phyloP scores from a whole-genome alignment of 768 basidiomycete species.

The Boletus subparvulus region DNA sequence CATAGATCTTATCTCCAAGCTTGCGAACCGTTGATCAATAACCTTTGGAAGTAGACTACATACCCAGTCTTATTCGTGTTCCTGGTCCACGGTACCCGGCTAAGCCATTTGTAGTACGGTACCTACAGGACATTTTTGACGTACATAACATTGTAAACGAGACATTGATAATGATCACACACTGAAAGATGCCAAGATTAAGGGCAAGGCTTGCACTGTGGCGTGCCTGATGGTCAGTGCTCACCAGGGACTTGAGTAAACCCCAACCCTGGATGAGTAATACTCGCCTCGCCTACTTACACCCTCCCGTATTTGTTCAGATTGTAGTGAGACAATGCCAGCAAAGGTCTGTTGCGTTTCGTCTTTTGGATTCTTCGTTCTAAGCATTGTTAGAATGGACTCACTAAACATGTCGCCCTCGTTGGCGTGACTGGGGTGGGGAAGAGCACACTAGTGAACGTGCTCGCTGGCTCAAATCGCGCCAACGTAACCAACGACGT shows the following conservation, averaged over 20 bases:
- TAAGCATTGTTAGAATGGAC: neutral
- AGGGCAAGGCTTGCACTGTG: neutral
- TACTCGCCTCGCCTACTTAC: neutral
- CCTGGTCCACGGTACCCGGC: neutral
- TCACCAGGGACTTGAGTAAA: neutral
- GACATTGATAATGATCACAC: neutral
- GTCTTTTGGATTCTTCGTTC: neutral
- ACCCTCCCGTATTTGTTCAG: neutral
- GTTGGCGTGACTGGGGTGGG: slow-evolving; percentile 14
- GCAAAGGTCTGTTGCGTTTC: slow-evolving; percentile 1
- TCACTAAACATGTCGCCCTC: slow-evolving; percentile 13
- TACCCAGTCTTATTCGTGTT: neutral
- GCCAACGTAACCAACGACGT: slow-evolving; percentile 10
- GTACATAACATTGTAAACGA: neutral
- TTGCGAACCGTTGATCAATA: neutral
- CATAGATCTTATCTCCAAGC: slow-evolving; percentile 9
- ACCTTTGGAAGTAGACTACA: neutral
- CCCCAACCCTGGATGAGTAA: neutral
- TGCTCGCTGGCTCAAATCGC: neutral
- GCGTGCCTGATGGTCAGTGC: neutral
- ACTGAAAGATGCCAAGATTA: no score
- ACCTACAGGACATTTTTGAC: neutral
- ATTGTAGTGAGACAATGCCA: neutral
- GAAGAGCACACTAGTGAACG: slow-evolving; percentile 19
- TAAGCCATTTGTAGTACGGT: neutral